Conservation (phyloP, 306 rosid genomes). For the Urtica urens region DNA sequence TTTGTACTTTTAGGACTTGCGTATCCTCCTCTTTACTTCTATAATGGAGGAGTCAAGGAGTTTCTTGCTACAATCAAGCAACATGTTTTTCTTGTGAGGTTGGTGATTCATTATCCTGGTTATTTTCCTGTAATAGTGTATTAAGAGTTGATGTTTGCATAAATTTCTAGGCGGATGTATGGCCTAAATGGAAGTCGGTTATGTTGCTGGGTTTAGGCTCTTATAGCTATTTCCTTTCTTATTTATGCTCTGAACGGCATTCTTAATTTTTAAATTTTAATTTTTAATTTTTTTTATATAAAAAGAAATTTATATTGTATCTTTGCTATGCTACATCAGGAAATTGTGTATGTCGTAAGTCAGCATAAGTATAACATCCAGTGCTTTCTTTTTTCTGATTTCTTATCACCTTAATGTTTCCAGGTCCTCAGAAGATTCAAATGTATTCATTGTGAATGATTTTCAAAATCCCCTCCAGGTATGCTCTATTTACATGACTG, state of each 20-base stretch:
- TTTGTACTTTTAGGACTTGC: constrained; percentile 75
- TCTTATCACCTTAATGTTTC: constrained; percentile 14
- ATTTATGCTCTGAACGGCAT: too few relatives aligned
- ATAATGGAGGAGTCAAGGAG: constrained; percentile 96
- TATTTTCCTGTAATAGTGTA: too few relatives aligned
- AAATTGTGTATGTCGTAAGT: too few relatives aligned
- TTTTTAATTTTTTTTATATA: too few relatives aligned
- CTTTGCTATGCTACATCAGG: too few relatives aligned
- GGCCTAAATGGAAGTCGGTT: too few relatives aligned
- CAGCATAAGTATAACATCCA: background rate
- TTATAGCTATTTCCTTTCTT: too few relatives aligned
- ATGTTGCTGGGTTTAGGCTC: too few relatives aligned
- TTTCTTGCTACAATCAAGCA: constrained; percentile 93
- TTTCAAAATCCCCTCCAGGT: constrained; percentile 94
- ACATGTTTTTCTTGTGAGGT: constrained; percentile 83
- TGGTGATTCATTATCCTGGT: constrained; percentile 18
- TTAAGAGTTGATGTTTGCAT: too few relatives aligned
- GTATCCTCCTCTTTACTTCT: constrained; percentile 80
- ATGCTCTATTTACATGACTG: constrained; percentile 4
- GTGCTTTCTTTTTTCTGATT: constrained; percentile 11
- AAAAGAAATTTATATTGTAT: too few relatives aligned
- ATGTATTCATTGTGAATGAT: constrained; percentile 78
- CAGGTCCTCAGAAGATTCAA: constrained; percentile 92
- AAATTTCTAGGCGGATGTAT: too few relatives aligned
- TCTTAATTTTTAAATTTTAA: too few relatives aligned